Percentiles rank a stretch among this genome's conserved stretches.
phyloP scores from a whole-genome alignment of 371 early-diverging fungal species.

The Mucor saturninus region DNA sequence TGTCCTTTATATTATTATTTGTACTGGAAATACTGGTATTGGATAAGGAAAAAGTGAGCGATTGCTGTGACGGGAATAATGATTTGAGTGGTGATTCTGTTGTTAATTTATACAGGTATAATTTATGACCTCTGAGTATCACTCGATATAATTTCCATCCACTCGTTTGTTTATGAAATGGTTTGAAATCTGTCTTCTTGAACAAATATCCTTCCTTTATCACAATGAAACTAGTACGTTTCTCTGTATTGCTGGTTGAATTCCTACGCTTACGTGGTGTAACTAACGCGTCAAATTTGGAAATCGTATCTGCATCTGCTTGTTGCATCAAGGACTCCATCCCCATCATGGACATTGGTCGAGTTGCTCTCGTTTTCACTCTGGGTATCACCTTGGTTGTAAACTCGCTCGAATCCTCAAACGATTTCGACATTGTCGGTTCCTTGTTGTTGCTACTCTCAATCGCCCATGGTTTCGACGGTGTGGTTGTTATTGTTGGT shows the following conservation, averaged over 20 bases:
- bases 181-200: slow-evolving; percentile 67
- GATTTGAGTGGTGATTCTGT: slow-evolving; percentile 60
- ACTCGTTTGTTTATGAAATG: slow-evolving; percentile 56
- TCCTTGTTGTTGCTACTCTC: background rate
- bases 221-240: slow-evolving; percentile 43
- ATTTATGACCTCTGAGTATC: slow-evolving; percentile 77
- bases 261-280: slow-evolving; percentile 1
- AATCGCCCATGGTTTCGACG: slow-evolving; percentile 3
- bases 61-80: slow-evolving; percentile 47
- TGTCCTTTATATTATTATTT: background rate
- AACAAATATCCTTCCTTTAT: slow-evolving; percentile 68
- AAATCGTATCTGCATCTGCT: background rate
- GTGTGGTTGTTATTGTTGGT: background rate
- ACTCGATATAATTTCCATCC: slow-evolving; percentile 85
- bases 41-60: slow-evolving; percentile 36
- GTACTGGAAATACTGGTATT: slow-evolving; percentile 36
- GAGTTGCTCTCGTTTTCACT: background rate
- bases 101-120: slow-evolving; percentile 80
- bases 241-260: slow-evolving; percentile 15
- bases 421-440: slow-evolving; percentile 12
- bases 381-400: background rate
- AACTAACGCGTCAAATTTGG: background rate
- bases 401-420: slow-evolving; percentile 17
- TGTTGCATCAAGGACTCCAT: slow-evolving; percentile 14
- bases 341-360: slow-evolving; percentile 30